Percentiles rank a stretch among this genome's conserved stretches.
Evolutionary conservation across 2,329 filamentous ascomycete genomes (phyloP).

Genomic region (Fusarium dlaminii): DNA sequence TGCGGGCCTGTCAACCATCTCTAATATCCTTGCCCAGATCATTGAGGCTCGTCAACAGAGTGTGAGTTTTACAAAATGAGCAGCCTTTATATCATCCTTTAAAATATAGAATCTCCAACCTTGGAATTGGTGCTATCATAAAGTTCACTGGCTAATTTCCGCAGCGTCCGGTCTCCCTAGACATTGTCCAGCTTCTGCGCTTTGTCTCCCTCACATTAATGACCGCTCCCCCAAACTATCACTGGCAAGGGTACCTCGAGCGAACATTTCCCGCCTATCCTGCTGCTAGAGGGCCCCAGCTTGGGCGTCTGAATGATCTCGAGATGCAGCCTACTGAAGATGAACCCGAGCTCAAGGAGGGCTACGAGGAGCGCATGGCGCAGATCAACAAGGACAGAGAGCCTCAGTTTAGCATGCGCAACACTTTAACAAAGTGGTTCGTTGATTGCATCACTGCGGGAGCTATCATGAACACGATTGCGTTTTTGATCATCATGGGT

Average conservation of each 20-base stretch:
- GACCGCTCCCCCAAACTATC: conserved; percentile 65
- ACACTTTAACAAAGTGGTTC: conserved; percentile 60
- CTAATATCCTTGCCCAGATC: conserved; percentile 65
- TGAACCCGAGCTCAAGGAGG: conserved; percentile 34
- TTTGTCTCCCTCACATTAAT: conserved; percentile 64
- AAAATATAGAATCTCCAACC: rapidly evolving
- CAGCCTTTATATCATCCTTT: background rate
- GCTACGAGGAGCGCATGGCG: conserved; percentile 31
- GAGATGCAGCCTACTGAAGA: conserved; percentile 45
- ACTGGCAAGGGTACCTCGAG: conserved; percentile 67
- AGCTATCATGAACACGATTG: conserved; percentile 57
- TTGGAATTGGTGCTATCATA: background rate
- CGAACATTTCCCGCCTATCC: conserved; percentile 60
- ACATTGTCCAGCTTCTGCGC: conserved; percentile 59
- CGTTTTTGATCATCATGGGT: conserved; percentile 59
- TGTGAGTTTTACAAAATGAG: conserved; percentile 44
- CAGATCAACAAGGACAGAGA: conserved; percentile 27
- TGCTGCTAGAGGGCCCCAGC: background rate
- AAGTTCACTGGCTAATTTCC: background rate
- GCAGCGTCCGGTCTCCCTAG: conserved; percentile 54
- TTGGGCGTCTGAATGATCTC: conserved; percentile 35
- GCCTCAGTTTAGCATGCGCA: conserved; percentile 52
- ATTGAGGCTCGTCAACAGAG: conserved; percentile 59
- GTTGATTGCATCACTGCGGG: conserved; percentile 60
- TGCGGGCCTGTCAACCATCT: conserved; percentile 59